Evolutionary conservation across 2,329 filamentous ascomycete species (phyloP).

Genomic region (Aureobasidium lini): DNA sequence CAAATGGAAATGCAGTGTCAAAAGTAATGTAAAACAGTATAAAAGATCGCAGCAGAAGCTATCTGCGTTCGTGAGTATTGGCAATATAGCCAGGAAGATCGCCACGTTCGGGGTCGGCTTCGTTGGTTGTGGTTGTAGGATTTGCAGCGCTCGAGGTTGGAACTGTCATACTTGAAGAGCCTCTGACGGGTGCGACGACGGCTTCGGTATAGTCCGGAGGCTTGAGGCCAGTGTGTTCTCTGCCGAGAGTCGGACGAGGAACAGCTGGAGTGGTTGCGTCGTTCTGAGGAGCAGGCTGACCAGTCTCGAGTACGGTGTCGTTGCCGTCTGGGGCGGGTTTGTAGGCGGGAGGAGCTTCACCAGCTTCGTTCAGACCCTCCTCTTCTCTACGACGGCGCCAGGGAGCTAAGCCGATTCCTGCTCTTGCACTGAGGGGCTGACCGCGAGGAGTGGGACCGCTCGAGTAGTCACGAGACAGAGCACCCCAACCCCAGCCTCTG

Average conservation of each 20-base stretch:
- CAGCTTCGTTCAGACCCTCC: slow-evolving; percentile 57
- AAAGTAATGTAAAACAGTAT: not conserved
- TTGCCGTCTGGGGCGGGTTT: slow-evolving; percentile 27
- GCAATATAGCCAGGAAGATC: not conserved
- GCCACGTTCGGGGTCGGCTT: not conserved
- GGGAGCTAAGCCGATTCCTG: slow-evolving; percentile 8
- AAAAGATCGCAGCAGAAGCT: not conserved
- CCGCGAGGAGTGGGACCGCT: not conserved
- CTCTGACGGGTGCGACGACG: not conserved
- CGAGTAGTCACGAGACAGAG: slow-evolving; percentile 2
- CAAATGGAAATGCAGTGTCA: not conserved
- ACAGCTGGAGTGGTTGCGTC: slow-evolving; percentile 20
- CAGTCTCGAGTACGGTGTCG: slow-evolving; percentile 2
- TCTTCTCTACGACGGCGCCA: slow-evolving; percentile 26
- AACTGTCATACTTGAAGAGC: not conserved
- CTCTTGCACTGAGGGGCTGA: not conserved
- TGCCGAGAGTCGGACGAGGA: slow-evolving; percentile 32
- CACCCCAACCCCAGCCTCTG: slow-evolving; percentile 10
- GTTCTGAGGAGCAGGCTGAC: not conserved
- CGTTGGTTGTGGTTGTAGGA: not conserved
- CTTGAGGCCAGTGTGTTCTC: slow-evolving; percentile 30
- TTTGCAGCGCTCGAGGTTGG: not conserved
- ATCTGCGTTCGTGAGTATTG: not conserved
- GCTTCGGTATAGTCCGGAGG: slow-evolving; percentile 35
- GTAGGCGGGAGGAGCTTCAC: slow-evolving; percentile 60